Conservation (phyloP, 2,329 filamentous ascomycete genomes). For the Dothideomycetidae sp. region DNA sequence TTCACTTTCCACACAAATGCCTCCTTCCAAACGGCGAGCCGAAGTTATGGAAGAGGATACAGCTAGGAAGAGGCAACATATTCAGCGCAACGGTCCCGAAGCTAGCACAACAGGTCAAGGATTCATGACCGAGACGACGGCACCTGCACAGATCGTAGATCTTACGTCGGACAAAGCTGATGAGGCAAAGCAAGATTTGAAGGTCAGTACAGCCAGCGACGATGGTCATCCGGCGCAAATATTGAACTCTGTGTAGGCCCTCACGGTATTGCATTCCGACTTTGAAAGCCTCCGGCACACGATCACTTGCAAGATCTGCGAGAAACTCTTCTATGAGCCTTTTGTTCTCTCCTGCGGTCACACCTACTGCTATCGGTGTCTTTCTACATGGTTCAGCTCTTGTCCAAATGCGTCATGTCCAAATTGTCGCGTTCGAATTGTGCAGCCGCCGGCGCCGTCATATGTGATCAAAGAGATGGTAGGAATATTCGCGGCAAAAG, state of each 20-base stretch:
- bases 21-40: slow-evolving; percentile 7
- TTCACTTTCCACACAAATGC: too few relatives aligned
- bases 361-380: slow-evolving; percentile 52
- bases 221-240: not conserved
- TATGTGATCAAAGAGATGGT: slow-evolving; percentile 53
- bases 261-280: slow-evolving; percentile 27
- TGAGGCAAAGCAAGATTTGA: slow-evolving; percentile 2
- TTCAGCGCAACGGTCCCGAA: slow-evolving; percentile 1
- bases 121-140: not conserved
- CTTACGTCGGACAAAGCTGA: not conserved
- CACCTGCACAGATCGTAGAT: not conserved
- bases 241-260: not conserved
- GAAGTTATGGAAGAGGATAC: slow-evolving; percentile 7
- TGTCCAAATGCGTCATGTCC: slow-evolving; percentile 54
- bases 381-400: slow-evolving; percentile 37
- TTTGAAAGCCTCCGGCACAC: slow-evolving; percentile 46
- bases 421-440: slow-evolving; percentile 48
- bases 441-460: slow-evolving; percentile 46
- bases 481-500: slow-evolving; percentile 44
- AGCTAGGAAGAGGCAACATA: slow-evolving; percentile 6
- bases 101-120: not conserved
- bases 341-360: slow-evolving; percentile 55
- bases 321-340: slow-evolving; percentile 53
- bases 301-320: slow-evolving; percentile 54
- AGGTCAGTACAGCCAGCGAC: not conserved